Conservation (phyloP, 2,329 filamentous ascomycete genomes). For the Aschersonia sp. region DNA sequence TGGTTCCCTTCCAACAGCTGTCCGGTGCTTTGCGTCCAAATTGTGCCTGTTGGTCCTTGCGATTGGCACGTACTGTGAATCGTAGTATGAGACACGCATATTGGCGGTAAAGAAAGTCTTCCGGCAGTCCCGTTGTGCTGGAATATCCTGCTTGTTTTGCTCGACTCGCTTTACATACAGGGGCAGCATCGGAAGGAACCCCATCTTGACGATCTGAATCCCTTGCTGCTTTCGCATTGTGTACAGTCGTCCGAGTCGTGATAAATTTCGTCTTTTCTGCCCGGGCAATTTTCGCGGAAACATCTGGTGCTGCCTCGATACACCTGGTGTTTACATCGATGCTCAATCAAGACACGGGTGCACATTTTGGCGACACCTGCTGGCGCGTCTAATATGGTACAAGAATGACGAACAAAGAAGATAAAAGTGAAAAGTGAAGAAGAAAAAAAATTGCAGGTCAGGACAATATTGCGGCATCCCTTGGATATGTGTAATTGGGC, state of each 20-base stretch:
- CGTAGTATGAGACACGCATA: no score
- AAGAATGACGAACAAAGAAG: background rate
- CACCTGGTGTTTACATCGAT: constrained; percentile 21
- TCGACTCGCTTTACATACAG: constrained; percentile 10
- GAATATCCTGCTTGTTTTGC: background rate
- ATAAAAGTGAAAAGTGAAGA: background rate
- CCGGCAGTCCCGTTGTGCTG: background rate
- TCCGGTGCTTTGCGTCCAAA: no score
- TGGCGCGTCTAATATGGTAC: background rate
- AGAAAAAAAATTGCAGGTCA: no score
- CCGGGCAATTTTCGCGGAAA: constrained; percentile 16
- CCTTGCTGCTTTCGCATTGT: constrained; percentile 17
- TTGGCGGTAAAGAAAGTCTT: no score
- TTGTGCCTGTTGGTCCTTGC: no score
- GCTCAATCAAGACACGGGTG: constrained; percentile 16
- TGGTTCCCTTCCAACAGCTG: no score
- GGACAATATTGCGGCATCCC: no score
- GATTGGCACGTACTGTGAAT: no score
- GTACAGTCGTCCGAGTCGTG: constrained; percentile 17
- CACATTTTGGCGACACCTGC: constrained; percentile 14
- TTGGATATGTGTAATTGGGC: no score
- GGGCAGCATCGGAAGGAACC: constrained; percentile 20
- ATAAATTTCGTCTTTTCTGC: constrained; percentile 15
- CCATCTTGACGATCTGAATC: constrained; percentile 19
- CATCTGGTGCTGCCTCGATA: constrained; percentile 20